Evolutionary conservation across 148 eudicot genomes (phyloP).

Genomic region (Rhododendron mucronatum): DNA sequence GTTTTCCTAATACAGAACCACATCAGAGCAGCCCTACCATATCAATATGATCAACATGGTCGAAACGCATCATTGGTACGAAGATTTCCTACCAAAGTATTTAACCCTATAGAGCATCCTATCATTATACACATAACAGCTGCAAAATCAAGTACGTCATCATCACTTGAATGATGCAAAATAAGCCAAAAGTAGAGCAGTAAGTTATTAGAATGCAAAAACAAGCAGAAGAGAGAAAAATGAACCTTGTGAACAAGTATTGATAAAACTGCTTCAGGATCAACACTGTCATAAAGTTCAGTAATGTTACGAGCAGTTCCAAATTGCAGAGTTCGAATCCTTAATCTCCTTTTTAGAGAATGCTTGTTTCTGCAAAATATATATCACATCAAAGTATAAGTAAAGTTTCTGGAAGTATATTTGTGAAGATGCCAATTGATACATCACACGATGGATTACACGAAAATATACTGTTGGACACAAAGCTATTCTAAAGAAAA

Average conservation of each 20-base stretch:
- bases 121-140: not conserved
- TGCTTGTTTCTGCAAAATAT: constrained; percentile 61
- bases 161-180: not conserved
- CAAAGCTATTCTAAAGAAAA: not conserved
- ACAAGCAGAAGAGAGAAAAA: not conserved
- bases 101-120: not conserved
- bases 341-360: constrained; percentile 69
- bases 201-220: not conserved
- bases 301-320: constrained; percentile 76
- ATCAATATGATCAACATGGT: not conserved
- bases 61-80: not conserved
- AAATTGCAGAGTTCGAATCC: constrained; percentile 83
- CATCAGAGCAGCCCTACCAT: not conserved
- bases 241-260: constrained; percentile 92
- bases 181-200: not conserved
- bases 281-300: constrained; percentile 94
- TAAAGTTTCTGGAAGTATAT: not conserved
- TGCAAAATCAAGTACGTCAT: not conserved
- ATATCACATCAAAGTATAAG: constrained; percentile 5
- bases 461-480: not conserved
- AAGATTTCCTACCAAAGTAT: not conserved
- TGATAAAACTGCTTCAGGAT: constrained; percentile 88
- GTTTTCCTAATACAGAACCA: not conserved
- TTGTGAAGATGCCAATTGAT: not conserved
- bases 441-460: not conserved